Percentiles rank a stretch among this genome's conserved stretches.
Evolutionary conservation across 192 early-diverging fungal species (phyloP).

Genomic region (Linnemannia hyalina): DNA sequence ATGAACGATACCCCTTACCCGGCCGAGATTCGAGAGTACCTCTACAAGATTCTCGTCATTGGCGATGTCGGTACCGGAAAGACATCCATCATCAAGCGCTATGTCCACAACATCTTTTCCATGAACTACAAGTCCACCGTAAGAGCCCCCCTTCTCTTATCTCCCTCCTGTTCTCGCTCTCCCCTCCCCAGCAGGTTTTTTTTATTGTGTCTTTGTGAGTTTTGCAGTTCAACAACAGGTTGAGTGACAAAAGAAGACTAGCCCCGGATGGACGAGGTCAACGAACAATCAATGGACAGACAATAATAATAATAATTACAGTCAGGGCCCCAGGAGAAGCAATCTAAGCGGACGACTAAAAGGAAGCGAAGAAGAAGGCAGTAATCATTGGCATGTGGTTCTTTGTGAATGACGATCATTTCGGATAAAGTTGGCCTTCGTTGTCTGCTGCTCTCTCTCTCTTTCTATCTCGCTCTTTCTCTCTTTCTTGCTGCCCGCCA

Average conservation of each 20-base stretch:
- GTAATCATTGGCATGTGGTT: not conserved
- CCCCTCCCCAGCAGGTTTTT: not conserved
- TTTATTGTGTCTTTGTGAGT: not conserved
- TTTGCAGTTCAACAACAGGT: not conserved
- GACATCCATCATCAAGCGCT: conserved; percentile 68
- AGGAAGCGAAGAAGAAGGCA: not conserved
- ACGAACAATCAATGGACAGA: no score
- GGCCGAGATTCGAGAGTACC: conserved; percentile 60
- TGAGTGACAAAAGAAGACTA: no score
- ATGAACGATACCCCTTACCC: conserved; percentile 33
- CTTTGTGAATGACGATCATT: not conserved
- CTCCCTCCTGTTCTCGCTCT: not conserved
- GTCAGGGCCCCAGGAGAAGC: no score
- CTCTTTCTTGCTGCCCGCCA: no score
- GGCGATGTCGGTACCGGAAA: conserved; percentile 69
- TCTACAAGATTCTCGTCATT: conserved; percentile 68
- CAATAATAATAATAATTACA: no score
- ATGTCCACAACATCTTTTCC: conserved; percentile 68
- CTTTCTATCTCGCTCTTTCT: not conserved
- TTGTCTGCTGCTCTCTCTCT: not conserved
- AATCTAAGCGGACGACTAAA: not conserved
- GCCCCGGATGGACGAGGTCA: no score
- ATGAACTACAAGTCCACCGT: conserved; percentile 67
- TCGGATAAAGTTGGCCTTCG: not conserved
- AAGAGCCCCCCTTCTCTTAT: conserved; percentile 7